phyloP scores from a whole-genome alignment of 768 basidiomycete genomes.

The Tulasnella sp. region DNA sequence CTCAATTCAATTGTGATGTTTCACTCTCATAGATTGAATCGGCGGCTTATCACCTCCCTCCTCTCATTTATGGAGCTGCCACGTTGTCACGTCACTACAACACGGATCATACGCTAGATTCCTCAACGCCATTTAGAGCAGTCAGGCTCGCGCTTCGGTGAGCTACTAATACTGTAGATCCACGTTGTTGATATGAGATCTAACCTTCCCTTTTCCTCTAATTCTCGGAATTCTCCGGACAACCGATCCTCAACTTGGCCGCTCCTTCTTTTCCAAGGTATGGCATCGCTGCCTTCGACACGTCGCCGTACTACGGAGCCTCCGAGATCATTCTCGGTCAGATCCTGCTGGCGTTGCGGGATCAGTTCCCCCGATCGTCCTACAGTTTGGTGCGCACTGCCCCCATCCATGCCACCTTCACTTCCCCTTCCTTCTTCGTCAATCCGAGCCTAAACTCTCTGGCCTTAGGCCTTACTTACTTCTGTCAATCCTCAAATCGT shows the following conservation, averaged over 20 bases:
- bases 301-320: slow-evolving; percentile 66
- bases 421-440: background rate
- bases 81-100: slow-evolving; percentile 61
- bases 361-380: slow-evolving; percentile 65
- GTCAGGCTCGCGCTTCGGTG: slow-evolving; percentile 69
- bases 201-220: background rate
- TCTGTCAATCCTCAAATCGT: no score
- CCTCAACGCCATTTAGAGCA: slow-evolving; percentile 48
- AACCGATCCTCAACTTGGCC: background rate
- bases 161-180: slow-evolving; percentile 19
- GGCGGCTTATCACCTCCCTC: slow-evolving; percentile 26
- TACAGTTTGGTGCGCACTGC: slow-evolving; percentile 51
- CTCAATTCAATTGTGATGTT: background rate
- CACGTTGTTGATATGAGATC: background rate
- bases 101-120: slow-evolving; percentile 42
- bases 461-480: no score
- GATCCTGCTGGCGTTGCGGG: slow-evolving; percentile 40
- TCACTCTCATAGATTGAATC: background rate
- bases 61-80: slow-evolving; percentile 61
- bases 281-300: slow-evolving; percentile 74
- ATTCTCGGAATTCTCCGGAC: background rate
- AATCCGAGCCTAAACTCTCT: background rate
- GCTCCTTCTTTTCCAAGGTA: slow-evolving; percentile 39
- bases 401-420: background rate
- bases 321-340: slow-evolving; percentile 70